Base-by-base conservation (phyloP, 345 rosid species). In the Eucalyptus camaldulensis region DNA sequence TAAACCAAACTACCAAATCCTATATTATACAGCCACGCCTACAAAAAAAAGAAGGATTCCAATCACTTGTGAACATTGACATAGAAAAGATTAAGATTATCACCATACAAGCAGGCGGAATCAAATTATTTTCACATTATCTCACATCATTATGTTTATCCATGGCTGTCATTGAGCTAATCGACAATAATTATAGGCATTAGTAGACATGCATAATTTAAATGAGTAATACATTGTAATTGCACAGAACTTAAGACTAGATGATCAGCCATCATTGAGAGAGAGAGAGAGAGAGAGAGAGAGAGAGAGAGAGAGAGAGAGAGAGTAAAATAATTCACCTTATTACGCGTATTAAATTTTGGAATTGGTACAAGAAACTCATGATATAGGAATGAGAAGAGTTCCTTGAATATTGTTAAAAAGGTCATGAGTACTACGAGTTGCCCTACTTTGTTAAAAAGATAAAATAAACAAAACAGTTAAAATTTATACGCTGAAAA, bases 21-120 rank as follows among this genome's bases (percentile, higher is more conserved):
- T 89, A 94, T 80, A 89, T 91, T 90, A 90, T 93, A 92, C 53
- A 96, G 86, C 97, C 96, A 94, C n/a, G 94, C 97, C 97, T 94
- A 92, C 89, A n/a, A 93, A 86, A 43, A 16, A 80, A 86, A 24
- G 86, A 12, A 67, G 25, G 33, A 85, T 24, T 49, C 40, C 40
- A 14, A n/a, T 65, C 4, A n/a, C 10, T 7, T 31, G 40, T 4
- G 37, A 65, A 65, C 58, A 8, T 1, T 8, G 10, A 53, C 58
- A 53, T 53, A 53, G 58, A 53, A 53, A 58, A 58, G 29, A 58
- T 22, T 5, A 58, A 22, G 0, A 24, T 58, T 58, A 58, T 22
- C 65, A 56, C 29, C 65, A 58, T 6, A 58, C 29, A 58, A 10
- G 27, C 27, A 58, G 65, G 13, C 24, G 27, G 27, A 58, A 58